Conservation (phyloP, 2,329 filamentous ascomycete species). For the Pseudocercospora ulei region DNA sequence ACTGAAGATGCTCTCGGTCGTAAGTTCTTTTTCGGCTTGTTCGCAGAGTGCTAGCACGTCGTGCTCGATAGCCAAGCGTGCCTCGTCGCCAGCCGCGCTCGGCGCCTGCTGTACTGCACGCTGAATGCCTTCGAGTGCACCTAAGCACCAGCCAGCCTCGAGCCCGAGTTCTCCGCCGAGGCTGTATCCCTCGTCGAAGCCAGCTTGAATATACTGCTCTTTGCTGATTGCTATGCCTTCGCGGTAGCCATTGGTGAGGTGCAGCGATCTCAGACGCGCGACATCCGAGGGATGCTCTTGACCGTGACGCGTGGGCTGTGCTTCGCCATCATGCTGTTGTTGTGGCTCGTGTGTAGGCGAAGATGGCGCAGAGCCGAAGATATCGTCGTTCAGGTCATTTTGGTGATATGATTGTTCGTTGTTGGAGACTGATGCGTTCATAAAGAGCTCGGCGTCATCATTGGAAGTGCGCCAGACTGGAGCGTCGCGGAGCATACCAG, state of each 20-base stretch:
- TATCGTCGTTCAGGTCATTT: slow-evolving; percentile 37
- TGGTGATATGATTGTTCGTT: slow-evolving; percentile 8
- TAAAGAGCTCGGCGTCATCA: slow-evolving; percentile 18
- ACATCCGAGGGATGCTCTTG: slow-evolving; percentile 52
- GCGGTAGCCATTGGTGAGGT: slow-evolving; percentile 79
- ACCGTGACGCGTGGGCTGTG: slow-evolving; percentile 1
- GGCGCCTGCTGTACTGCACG: slow-evolving; percentile 17
- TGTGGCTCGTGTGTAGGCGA: slow-evolving; percentile 30
- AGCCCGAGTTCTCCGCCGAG: slow-evolving; percentile 73
- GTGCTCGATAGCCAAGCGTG: slow-evolving; percentile 13
- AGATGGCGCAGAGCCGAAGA: slow-evolving; percentile 40
- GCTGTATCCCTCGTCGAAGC: slow-evolving; percentile 84
- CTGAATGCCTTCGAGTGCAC: slow-evolving; percentile 63
- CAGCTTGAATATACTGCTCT: slow-evolving; percentile 63
- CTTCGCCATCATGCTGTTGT: background rate
- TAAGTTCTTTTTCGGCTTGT: slow-evolving; percentile 36
- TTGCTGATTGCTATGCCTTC: slow-evolving; percentile 76
- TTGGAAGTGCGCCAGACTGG: slow-evolving; percentile 19
- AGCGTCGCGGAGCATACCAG: slow-evolving; percentile 29
- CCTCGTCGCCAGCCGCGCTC: slow-evolving; percentile 22
- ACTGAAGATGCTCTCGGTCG: slow-evolving; percentile 54
- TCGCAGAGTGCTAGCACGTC: slow-evolving; percentile 24
- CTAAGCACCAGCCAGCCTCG: slow-evolving; percentile 63
- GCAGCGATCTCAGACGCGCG: slow-evolving; percentile 61
- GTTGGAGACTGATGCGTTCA: slow-evolving; percentile 16